Conservation (phyloP, 345 rosid species). For the Kernera saxatilis region DNA sequence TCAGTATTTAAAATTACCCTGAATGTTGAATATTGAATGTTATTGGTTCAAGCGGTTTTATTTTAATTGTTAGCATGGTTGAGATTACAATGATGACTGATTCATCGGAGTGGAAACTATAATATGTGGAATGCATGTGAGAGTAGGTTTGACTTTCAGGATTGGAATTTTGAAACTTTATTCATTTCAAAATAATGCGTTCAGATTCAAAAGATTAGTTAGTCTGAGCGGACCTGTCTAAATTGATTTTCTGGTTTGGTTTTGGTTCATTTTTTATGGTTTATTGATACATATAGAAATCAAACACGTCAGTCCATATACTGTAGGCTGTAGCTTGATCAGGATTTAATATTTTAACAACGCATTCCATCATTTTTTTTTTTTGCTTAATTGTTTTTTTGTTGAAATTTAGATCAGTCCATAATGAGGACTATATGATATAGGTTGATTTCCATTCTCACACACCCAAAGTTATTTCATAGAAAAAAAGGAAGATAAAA, state of each 20-base stretch:
- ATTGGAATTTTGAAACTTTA: neutral
- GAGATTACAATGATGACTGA: neutral
- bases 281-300: neutral
- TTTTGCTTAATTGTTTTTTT: no score
- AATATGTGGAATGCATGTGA: neutral
- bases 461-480: neutral
- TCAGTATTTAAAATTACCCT: neutral
- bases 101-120: neutral
- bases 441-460: neutral
- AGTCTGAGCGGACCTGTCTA: neutral
- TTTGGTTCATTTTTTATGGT: neutral
- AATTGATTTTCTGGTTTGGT: neutral
- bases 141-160: neutral
- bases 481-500: neutral
- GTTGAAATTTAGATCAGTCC: neutral
- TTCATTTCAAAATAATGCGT: neutral
- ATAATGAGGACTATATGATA: neutral
- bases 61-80: neutral
- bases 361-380: neutral
- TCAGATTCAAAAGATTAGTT: neutral
- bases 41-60: neutral
- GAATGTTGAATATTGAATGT: neutral
- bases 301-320: neutral
- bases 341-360: neutral
- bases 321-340: no score